Evolutionary conservation across 192 early-diverging fungal species (phyloP).

Genomic region (Backusella mclennaniae): DNA sequence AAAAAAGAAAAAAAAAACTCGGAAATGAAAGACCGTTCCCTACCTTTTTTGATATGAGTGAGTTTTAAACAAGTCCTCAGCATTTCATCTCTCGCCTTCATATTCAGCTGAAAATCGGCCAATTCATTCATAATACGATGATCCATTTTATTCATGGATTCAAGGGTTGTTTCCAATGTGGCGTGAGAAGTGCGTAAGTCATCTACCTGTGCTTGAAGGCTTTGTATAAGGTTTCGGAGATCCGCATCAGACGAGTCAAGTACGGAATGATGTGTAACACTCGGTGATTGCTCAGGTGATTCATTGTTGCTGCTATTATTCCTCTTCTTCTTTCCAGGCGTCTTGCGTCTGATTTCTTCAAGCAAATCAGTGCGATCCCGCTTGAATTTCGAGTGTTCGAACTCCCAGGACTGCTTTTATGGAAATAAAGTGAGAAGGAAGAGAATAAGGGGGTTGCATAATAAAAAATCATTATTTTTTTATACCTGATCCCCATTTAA

Average conservation of each 20-base stretch:
- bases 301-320: neutral
- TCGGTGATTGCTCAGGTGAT: neutral
- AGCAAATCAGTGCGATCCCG: slow-evolving; percentile 17
- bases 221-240: neutral
- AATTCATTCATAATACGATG: neutral
- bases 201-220: neutral
- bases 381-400: slow-evolving; percentile 13
- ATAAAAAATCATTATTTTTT: neutral
- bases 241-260: neutral
- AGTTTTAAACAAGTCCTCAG: neutral
- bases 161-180: slow-evolving; percentile 1
- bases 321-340: slow-evolving; percentile 18
- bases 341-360: slow-evolving; percentile 21
- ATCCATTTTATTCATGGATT: neutral
- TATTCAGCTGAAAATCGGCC: neutral
- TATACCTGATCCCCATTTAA: slow-evolving; percentile 56
- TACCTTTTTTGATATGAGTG: neutral
- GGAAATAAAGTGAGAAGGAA: neutral
- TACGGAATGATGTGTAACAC: neutral
- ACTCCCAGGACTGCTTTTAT: slow-evolving; percentile 14
- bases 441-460: neutral
- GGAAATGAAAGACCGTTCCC: neutral
- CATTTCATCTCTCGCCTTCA: slow-evolving; percentile 5
- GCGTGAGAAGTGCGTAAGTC: neutral
- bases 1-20: neutral